phyloP scores from a whole-genome alignment of 164 flowering plant species.

The Annona cherimola region DNA sequence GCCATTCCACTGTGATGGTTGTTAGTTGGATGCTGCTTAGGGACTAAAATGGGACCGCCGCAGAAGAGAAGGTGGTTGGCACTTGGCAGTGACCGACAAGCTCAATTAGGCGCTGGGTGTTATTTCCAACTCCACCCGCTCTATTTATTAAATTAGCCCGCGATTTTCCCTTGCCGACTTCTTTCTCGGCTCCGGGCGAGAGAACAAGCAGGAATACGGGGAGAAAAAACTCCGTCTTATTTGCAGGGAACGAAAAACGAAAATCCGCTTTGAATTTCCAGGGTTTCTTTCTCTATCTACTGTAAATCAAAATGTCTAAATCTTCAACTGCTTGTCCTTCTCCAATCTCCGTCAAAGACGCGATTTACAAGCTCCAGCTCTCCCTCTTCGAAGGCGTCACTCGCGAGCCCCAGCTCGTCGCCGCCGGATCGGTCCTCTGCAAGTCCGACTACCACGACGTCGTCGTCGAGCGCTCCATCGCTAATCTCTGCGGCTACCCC shows the following conservation, averaged over 20 bases:
- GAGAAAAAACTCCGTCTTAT: not conserved
- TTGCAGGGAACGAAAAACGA: not conserved
- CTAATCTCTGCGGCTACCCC: slow-evolving; percentile 71
- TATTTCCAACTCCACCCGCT: not conserved
- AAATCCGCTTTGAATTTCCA: not conserved
- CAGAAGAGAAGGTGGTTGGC: no score
- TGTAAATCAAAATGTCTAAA: slow-evolving; percentile 13
- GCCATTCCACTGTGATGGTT: no score
- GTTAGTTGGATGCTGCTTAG: no score
- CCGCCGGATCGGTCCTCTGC: slow-evolving; percentile 63
- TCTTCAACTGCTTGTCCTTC: not conserved
- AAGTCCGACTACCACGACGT: slow-evolving; percentile 68
- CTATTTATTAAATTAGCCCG: not conserved
- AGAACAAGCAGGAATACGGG: not conserved
- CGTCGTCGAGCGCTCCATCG: slow-evolving; percentile 68
- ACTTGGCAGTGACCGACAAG: no score
- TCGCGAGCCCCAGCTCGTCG: slow-evolving; percentile 45
- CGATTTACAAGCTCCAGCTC: slow-evolving; percentile 59
- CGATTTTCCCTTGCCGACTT: not conserved
- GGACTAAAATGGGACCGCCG: no score
- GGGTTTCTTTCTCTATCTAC: not conserved
- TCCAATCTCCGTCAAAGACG: slow-evolving; percentile 27
- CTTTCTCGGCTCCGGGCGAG: not conserved
- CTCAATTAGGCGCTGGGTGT: not conserved
- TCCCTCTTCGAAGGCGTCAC: slow-evolving; percentile 62